Conservation (phyloP, 495 filamentous ascomycete genomes). For the Neurospora sp. region DNA sequence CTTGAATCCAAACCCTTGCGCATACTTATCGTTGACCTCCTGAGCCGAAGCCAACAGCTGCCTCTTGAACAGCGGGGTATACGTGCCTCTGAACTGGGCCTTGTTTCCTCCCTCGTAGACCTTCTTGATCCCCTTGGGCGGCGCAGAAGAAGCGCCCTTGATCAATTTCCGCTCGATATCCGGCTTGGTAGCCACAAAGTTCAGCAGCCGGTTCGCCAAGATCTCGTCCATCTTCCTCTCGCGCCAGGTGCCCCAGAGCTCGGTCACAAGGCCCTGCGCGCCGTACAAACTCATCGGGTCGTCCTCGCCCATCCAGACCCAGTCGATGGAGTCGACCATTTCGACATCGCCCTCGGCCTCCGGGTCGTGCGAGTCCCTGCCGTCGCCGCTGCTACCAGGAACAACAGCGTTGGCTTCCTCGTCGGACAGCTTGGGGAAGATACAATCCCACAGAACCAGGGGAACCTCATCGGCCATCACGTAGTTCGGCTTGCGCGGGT, state of each 20-base stretch:
- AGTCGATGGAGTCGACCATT: constrained; percentile 53
- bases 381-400: constrained; percentile 1
- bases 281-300: constrained; percentile 42
- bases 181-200: constrained; percentile 47
- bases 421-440: constrained; percentile 51
- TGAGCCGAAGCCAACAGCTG: constrained; percentile 51
- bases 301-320: constrained; percentile 65
- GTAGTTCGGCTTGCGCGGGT: constrained; percentile 69
- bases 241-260: constrained; percentile 74
- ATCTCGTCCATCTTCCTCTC: constrained; percentile 82
- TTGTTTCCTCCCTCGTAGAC: constrained; percentile 63
- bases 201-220: constrained; percentile 57
- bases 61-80: constrained; percentile 62
- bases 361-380: constrained; percentile 24
- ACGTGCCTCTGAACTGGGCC: constrained; percentile 50
- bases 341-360: constrained; percentile 24
- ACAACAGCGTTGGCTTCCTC: not conserved
- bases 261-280: constrained; percentile 55
- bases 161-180: constrained; percentile 14
- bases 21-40: constrained; percentile 68
- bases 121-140: constrained; percentile 37
- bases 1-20: constrained; percentile 54
- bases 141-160: constrained; percentile 13
- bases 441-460: constrained; percentile 89
- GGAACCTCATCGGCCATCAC: constrained; percentile 83